Evolutionary conservation across 2,329 filamentous ascomycete species (phyloP), one percentile per base, ranked within the genome.

Genomic region (Pseudogymnoascus sp.): DNA sequence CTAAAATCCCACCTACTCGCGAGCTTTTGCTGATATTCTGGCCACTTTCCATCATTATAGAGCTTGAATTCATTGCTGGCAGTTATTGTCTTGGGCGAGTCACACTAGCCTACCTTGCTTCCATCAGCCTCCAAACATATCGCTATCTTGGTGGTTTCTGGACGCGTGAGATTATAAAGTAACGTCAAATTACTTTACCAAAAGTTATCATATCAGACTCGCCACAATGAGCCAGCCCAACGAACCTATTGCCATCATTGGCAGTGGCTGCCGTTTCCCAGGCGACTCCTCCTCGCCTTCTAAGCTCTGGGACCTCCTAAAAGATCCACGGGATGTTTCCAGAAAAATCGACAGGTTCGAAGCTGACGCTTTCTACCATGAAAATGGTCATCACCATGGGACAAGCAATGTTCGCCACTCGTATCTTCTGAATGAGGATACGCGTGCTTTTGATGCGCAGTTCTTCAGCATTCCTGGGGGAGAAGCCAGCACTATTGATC

Each of bases 391-490:
- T 43, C 61, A 64, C 35, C 63, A 64, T 60, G 63, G 61, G 31
- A 60, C 31, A 35, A 64, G 41, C 46, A 63, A 63, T 60, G 61
- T 63, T 35, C 60, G 19, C 11, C 14, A 62, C 28, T 35, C 60
- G 2, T 62, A 65, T 46, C 41, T 63, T 6, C 43, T 65, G 16
- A 19, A 63, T 11, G 50, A 63, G 56, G 63, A 63, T 59, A 16
- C 53, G 2, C 41, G 41, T 19, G 11, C 61, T 28, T 71, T 71
- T 60, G 69, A 71, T 62, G 60, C 68, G 7, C 56, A 60, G 2
- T 74, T 74, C 61, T 74, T 74, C 63, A 64, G 65, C n/a, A 70
- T 73, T 31, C 66, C 65, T 7, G 65, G 66, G 19, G 37, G 46
- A 11, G 71, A 74, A 61, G 70, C 70, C 11, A 64, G 69, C 33